Evolutionary conservation across 1,139 yeast species (phyloP).

Genomic region (Meyerozyma elateridarum): DNA sequence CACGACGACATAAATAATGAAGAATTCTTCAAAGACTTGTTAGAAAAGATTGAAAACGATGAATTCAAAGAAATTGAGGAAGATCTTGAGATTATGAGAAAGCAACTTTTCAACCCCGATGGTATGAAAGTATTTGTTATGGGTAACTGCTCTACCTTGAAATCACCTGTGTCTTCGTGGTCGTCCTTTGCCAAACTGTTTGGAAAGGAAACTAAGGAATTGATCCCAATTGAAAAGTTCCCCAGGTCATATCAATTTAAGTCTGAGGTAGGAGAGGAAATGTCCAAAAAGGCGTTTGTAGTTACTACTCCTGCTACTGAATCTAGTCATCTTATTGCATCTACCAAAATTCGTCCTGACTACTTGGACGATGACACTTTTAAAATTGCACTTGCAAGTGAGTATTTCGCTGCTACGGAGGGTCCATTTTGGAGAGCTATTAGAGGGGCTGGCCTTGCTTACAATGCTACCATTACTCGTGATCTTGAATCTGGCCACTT

Average conservation of each 20-base stretch:
- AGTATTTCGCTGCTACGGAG: constrained; percentile 80
- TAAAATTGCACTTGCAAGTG: constrained; percentile 68
- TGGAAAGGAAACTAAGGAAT: constrained; percentile 13
- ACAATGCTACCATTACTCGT: constrained; percentile 68
- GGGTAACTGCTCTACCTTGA: constrained; percentile 57
- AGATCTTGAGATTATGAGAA: constrained; percentile 56
- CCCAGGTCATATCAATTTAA: constrained; percentile 56
- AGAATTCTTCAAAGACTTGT: constrained; percentile 45
- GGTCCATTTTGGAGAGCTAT: constrained; percentile 98
- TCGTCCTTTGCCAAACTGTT: constrained; percentile 27
- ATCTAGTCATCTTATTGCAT: constrained; percentile 66
- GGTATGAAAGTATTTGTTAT: constrained; percentile 67
- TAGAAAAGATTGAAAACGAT: constrained; percentile 50
- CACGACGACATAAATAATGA: constrained; percentile 67
- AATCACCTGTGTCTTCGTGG: constrained; percentile 66
- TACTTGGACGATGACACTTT: constrained; percentile 66
- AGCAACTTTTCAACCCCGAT: constrained; percentile 49
- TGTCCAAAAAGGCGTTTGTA: constrained; percentile 55
- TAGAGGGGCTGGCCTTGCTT: constrained; percentile 93
- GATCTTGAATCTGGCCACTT: constrained; percentile 66
- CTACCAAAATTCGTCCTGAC: constrained; percentile 60
- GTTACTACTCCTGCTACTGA: constrained; percentile 83
- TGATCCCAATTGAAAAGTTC: constrained; percentile 13
- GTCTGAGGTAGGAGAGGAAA: constrained; percentile 52
- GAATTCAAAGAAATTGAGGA: constrained; percentile 40